phyloP scores from a whole-genome alignment of 352 stramenopile species.

The Pythium insidiosum region DNA sequence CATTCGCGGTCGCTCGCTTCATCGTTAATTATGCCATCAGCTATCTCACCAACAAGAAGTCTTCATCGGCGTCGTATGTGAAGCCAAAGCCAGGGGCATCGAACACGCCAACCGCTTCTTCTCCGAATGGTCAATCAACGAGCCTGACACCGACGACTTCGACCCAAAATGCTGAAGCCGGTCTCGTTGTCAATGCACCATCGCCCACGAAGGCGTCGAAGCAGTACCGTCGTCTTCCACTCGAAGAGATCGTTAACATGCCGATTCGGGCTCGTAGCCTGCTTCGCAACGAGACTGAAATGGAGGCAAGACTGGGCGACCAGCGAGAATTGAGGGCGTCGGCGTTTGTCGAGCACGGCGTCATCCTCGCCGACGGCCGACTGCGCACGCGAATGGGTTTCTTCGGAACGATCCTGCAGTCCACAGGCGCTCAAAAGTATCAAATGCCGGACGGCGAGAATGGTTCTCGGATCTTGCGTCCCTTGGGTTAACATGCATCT shows the following conservation, averaged over 20 bases:
- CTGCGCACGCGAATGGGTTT: constrained; percentile 13
- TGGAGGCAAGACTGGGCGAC: constrained; percentile 6
- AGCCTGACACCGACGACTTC: no score
- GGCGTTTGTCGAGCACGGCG: constrained; percentile 12
- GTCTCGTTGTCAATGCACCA: no score
- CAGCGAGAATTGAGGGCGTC: constrained; percentile 5
- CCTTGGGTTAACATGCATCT: no score
- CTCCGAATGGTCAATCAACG: no score
- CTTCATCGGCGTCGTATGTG: no score
- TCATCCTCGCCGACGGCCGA: constrained; percentile 10
- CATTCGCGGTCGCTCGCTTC: not conserved
- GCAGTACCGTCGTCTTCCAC: constrained; percentile 6
- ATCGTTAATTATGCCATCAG: not conserved
- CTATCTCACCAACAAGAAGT: not conserved
- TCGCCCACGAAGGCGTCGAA: no score
- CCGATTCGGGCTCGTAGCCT: constrained; percentile 12
- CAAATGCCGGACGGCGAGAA: no score
- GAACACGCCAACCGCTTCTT: no score
- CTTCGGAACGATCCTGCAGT: constrained; percentile 8
- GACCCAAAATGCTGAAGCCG: no score
- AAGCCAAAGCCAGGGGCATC: no score
- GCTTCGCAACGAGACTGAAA: constrained; percentile 2
- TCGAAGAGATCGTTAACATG: constrained; percentile 13
- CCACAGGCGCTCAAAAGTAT: no score
- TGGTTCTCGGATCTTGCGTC: no score